Percentiles rank a stretch among this genome's conserved stretches.
Conservation (phyloP, 495 filamentous ascomycete genomes). For the Xylaria acuta region DNA sequence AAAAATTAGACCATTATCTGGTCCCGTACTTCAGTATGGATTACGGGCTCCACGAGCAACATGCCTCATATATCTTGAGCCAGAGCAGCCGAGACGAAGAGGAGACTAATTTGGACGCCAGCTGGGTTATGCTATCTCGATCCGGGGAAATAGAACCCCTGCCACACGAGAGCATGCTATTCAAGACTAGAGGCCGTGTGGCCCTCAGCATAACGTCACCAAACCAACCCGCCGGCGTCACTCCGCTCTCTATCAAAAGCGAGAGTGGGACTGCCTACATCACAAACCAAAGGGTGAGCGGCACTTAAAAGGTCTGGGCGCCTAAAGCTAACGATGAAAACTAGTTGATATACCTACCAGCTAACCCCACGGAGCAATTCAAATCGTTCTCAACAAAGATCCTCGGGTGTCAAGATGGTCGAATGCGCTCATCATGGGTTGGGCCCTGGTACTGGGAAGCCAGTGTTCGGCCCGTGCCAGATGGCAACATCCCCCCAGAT, state of each 20-base stretch:
- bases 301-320: background rate
- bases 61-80: constrained; percentile 45
- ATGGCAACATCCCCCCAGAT: constrained; percentile 84
- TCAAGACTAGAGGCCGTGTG: constrained; percentile 53
- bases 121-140: constrained; percentile 61
- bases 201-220: constrained; percentile 52
- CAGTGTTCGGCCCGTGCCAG: constrained; percentile 75
- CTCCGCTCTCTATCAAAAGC: constrained; percentile 55
- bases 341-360: constrained; percentile 89
- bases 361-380: constrained; percentile 68
- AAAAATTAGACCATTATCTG: constrained; percentile 15
- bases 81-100: constrained; percentile 42
- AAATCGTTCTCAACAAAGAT: constrained; percentile 91
- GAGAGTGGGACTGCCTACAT: constrained; percentile 69
- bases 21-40: constrained; percentile 41
- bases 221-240: constrained; percentile 48
- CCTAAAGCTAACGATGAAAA: constrained; percentile 21
- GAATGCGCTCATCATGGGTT: constrained; percentile 90
- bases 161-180: constrained; percentile 53
- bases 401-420: constrained; percentile 83
- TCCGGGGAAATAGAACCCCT: constrained; percentile 58
- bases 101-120: constrained; percentile 54
- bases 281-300: constrained; percentile 84
- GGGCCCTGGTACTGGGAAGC: constrained; percentile 94
- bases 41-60: constrained; percentile 56